Conservation (phyloP, 2,329 filamentous ascomycete species). For the Colletotrichum sp. region DNA sequence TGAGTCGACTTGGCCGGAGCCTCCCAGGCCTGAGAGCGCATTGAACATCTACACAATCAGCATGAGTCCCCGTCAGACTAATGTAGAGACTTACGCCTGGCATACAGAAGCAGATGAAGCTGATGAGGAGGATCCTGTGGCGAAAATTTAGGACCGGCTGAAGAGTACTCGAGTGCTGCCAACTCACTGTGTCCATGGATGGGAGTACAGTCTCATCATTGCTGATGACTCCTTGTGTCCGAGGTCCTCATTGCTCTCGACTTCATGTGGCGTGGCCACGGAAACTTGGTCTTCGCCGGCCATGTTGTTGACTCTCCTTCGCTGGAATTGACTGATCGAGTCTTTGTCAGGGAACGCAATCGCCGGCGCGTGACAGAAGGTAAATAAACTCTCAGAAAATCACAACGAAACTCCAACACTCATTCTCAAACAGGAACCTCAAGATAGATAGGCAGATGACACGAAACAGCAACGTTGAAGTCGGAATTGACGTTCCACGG, state of each 20-base stretch:
- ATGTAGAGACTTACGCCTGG: conserved; percentile 40
- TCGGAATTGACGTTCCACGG: background rate
- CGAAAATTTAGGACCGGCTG: too few relatives aligned
- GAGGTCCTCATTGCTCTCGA: background rate
- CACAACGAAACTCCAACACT: background rate
- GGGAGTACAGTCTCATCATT: conserved; percentile 36
- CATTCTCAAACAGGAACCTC: background rate
- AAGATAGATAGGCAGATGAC: background rate
- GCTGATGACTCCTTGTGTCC: conserved; percentile 15
- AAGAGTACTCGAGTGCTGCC: too few relatives aligned
- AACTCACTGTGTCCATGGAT: conserved; percentile 48
- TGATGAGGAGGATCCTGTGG: conserved; percentile 44
- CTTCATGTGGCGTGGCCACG: background rate
- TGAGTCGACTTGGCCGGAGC: conserved; percentile 48
- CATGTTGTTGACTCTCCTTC: background rate
- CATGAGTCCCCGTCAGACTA: background rate
- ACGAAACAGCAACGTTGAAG: conserved; percentile 8
- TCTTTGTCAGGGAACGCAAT: background rate
- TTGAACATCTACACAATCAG: conserved; percentile 47
- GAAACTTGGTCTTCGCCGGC: background rate
- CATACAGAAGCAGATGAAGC: conserved; percentile 54
- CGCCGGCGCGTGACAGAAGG: background rate
- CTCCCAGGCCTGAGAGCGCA: conserved; percentile 48
- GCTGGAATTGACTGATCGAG: background rate
- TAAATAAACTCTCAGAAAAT: background rate